Evolutionary conservation across 805 yeast species (phyloP).

Genomic region (Metschnikowia corniflorae): DNA sequence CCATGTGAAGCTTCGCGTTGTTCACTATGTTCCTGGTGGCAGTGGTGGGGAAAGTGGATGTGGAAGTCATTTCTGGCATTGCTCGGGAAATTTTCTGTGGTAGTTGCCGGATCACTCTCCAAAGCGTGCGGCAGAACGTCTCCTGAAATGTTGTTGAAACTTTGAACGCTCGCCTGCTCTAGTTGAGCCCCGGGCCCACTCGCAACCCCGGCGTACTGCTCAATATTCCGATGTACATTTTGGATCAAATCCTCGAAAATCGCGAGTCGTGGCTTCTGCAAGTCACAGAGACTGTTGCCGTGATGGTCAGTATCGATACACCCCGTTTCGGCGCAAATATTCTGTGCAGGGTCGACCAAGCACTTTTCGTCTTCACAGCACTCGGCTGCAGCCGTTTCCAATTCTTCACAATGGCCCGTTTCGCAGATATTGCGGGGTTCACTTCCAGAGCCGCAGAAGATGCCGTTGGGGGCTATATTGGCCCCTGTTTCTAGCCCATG

Average conservation of each 20-base stretch:
- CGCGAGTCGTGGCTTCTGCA: constrained; percentile 28
- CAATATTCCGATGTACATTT: constrained; percentile 32
- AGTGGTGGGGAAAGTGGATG: constrained; percentile 40
- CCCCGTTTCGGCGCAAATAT: constrained; percentile 6
- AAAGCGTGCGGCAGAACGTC: no score
- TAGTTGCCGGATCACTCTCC: no score
- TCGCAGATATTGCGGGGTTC: not conserved
- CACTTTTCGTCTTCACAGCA: constrained; percentile 9
- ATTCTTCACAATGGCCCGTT: constrained; percentile 2
- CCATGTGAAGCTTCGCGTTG: no score
- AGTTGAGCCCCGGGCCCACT: no score
- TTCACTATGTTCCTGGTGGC: constrained; percentile 33
- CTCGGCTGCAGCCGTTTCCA: not conserved
- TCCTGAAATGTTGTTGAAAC: no score
- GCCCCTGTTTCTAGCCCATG: not conserved
- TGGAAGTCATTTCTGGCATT: no score
- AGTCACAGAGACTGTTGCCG: constrained; percentile 24
- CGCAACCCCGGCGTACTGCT: constrained; percentile 12
- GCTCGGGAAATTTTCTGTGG: no score
- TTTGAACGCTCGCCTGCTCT: no score
- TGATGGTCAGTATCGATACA: constrained; percentile 10
- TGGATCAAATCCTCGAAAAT: constrained; percentile 39
- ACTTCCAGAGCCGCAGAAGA: not conserved
- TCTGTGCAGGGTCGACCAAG: constrained; percentile 1
- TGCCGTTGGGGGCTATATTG: not conserved